These are phyloP conservation scores for Stachybotrys chartarum DNA, from an alignment of 2,329 filamentous ascomycete species.

Conservation along the genomic window DNA sequence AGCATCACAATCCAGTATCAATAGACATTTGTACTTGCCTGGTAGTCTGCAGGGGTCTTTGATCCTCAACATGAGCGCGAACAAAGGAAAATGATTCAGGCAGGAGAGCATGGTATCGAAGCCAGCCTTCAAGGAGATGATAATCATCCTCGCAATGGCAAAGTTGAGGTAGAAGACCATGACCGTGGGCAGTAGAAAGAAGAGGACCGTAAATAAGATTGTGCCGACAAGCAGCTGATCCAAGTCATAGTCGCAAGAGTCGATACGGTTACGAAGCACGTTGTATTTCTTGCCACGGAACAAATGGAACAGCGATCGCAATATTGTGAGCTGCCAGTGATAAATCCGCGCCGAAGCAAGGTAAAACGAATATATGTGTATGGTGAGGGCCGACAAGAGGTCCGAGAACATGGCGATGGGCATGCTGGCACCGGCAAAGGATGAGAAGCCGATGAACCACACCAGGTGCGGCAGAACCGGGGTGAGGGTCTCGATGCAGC, in stretches of 20 bases:
- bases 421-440: slow-evolving; percentile 94
- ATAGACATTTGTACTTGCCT: slow-evolving; percentile 39
- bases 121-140: slow-evolving; percentile 84
- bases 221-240: slow-evolving; percentile 95
- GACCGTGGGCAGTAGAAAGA: slow-evolving; percentile 91
- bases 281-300: slow-evolving; percentile 98
- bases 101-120: slow-evolving; percentile 90
- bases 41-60: slow-evolving; percentile 89
- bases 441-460: slow-evolving; percentile 88
- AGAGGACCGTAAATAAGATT: slow-evolving; percentile 90
- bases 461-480: slow-evolving; percentile 81
- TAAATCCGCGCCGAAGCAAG: slow-evolving; percentile 94
- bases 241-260: slow-evolving; percentile 97
- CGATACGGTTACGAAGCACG: slow-evolving; percentile 91
- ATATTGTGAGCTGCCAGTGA: slow-evolving; percentile 96
- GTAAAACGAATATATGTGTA: slow-evolving; percentile 98
- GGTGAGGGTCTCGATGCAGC: slow-evolving; percentile 68
- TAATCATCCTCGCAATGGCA: slow-evolving; percentile 86
- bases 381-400: slow-evolving; percentile 78
- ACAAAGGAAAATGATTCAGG: slow-evolving; percentile 94
- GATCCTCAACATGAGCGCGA: slow-evolving; percentile 89
- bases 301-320: slow-evolving; percentile 95
- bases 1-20: background rate
- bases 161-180: slow-evolving; percentile 97
- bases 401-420: slow-evolving; percentile 95